Conservation (phyloP, 1,284 basidiomycete genomes). For the Tilletia indica region DNA sequence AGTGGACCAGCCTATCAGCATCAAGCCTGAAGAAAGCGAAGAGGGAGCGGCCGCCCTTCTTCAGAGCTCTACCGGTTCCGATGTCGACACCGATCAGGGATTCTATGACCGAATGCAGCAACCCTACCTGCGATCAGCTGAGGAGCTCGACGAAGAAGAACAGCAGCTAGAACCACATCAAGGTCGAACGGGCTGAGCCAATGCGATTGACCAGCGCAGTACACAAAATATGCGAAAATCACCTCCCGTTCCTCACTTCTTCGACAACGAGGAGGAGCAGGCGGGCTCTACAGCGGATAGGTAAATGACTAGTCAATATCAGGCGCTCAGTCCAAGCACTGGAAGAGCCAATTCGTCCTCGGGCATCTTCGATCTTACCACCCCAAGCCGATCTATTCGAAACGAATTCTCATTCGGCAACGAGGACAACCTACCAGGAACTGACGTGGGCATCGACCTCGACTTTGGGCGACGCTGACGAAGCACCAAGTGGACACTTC, state of each 20-base stretch:
- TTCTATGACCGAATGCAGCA: not conserved
- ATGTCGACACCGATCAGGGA: not conserved
- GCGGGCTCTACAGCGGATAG: not conserved
- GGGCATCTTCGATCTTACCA: slow-evolving; percentile 1
- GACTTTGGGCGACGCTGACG: slow-evolving; percentile 16
- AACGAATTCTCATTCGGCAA: not conserved
- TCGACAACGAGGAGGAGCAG: not conserved
- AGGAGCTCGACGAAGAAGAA: not conserved
- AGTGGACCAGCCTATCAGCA: not conserved
- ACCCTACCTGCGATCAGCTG: not conserved
- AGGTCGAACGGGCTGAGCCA: not conserved
- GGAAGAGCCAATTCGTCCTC: not conserved
- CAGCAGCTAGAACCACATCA: not conserved
- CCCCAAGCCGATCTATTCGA: not conserved
- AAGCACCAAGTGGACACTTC: not conserved
- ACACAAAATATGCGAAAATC: not conserved
- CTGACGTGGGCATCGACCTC: not conserved
- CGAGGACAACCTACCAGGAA: not conserved
- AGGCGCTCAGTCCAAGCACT: not conserved
- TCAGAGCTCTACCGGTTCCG: not conserved
- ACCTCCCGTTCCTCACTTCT: slow-evolving; percentile 9
- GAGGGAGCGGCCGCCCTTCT: not conserved
- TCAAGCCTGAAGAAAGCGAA: not conserved
- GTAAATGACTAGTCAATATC: not conserved
- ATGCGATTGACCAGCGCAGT: slow-evolving; percentile 6